phyloP scores from a whole-genome alignment of 345 rosid genomes.

The Citrus medica region DNA sequence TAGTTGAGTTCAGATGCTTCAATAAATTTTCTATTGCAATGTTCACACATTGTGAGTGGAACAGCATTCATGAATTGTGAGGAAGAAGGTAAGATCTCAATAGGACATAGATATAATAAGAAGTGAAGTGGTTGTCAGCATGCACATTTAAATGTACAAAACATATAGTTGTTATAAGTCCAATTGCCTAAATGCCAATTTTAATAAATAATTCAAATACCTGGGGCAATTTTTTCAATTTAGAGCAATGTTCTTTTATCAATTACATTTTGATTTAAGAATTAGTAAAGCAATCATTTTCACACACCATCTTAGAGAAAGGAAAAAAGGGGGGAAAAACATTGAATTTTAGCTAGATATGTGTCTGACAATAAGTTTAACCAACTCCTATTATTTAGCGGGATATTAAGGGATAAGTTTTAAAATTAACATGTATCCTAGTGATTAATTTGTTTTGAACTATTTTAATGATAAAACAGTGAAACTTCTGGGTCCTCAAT shows the following conservation, averaged over 20 bases:
- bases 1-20: background rate
- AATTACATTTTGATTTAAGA: background rate
- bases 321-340: background rate
- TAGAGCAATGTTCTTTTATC: background rate
- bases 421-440: too few relatives aligned
- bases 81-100: background rate
- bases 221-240: background rate
- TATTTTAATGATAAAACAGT: too few relatives aligned
- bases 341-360: background rate
- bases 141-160: background rate
- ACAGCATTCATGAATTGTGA: background rate
- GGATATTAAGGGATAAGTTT: too few relatives aligned
- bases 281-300: background rate
- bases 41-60: background rate
- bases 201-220: background rate
- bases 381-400: background rate
- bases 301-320: background rate
- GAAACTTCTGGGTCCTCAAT: background rate
- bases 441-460: too few relatives aligned
- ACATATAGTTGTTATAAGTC: background rate
- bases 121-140: background rate
- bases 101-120: background rate
- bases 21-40: background rate
- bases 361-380: background rate
- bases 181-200: background rate